Evolutionary conservation across 2,329 filamentous ascomycete genomes (phyloP).

Genomic region (Diaporthe vexans): DNA sequence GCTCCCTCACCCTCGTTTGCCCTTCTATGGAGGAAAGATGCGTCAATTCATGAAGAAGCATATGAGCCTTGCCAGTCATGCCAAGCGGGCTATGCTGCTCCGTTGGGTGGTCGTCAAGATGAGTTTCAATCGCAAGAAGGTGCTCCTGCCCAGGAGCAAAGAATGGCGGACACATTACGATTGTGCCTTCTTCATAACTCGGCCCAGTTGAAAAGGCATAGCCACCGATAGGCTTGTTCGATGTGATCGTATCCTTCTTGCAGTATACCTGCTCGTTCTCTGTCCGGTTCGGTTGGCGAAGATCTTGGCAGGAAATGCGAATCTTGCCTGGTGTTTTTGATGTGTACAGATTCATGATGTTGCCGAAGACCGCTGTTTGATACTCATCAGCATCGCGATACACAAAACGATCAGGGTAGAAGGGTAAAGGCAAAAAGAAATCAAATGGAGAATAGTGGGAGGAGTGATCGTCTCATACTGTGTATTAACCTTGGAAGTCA

Average conservation of each 20-base stretch:
- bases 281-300: background rate
- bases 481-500: background rate
- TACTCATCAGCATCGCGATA: background rate
- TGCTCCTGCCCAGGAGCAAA: background rate
- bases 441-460: background rate
- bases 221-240: background rate
- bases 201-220: background rate
- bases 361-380: background rate
- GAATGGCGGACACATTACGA: background rate
- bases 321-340: background rate
- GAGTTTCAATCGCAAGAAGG: background rate
- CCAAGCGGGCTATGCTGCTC: background rate
- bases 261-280: background rate
- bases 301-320: background rate
- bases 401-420: background rate
- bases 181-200: background rate
- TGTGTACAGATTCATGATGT: background rate
- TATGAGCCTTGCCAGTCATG: background rate
- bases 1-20: background rate
- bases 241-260: background rate
- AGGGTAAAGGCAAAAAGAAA: background rate
- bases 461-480: background rate
- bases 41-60: constrained; percentile 5
- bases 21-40: constrained; percentile 4
- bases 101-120: background rate